These are phyloP conservation scores for Glaciozyma antarctica DNA, from an alignment of 768 basidiomycete genomes.

Conservation along the genomic window DNA sequence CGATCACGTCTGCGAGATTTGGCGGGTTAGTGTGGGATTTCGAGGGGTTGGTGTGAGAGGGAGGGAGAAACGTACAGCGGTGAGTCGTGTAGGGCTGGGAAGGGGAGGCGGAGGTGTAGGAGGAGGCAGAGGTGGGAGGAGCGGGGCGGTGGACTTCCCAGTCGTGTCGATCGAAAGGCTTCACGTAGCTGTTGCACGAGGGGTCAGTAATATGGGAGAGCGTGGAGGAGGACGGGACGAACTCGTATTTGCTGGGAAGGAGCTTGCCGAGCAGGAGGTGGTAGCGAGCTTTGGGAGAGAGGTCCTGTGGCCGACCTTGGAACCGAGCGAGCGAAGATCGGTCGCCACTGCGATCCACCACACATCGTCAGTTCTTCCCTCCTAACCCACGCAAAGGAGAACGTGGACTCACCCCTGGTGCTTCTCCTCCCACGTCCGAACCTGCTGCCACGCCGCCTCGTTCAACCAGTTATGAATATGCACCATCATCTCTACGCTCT, in stretches of 20 bases:
- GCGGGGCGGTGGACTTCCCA: constrained; percentile 80
- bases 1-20: constrained; percentile 56
- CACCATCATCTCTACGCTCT: constrained; percentile 93
- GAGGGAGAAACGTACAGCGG: constrained; percentile 7
- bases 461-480: constrained; percentile 97
- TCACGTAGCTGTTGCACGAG: constrained; percentile 55
- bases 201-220: neutral
- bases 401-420: constrained; percentile 49
- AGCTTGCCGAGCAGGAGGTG: constrained; percentile 80
- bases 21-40: neutral
- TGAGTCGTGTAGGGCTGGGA: constrained; percentile 23
- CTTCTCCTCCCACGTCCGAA: constrained; percentile 80
- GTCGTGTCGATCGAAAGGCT: constrained; percentile 96
- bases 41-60: neutral
- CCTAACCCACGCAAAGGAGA: neutral
- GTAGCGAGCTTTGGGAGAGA: constrained; percentile 87
- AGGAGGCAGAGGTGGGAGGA: constrained; percentile 45
- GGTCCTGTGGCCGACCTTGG: constrained; percentile 78
- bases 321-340: constrained; percentile 70
- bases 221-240: constrained; percentile 36
- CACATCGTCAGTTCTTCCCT: neutral
- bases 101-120: constrained; percentile 25
- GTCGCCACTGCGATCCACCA: constrained; percentile 46
- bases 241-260: constrained; percentile 85
- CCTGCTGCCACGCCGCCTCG: constrained; percentile 91